Conservation (phyloP, 2,329 filamentous ascomycete genomes). For the Clarireedia homoeocarpa region DNA sequence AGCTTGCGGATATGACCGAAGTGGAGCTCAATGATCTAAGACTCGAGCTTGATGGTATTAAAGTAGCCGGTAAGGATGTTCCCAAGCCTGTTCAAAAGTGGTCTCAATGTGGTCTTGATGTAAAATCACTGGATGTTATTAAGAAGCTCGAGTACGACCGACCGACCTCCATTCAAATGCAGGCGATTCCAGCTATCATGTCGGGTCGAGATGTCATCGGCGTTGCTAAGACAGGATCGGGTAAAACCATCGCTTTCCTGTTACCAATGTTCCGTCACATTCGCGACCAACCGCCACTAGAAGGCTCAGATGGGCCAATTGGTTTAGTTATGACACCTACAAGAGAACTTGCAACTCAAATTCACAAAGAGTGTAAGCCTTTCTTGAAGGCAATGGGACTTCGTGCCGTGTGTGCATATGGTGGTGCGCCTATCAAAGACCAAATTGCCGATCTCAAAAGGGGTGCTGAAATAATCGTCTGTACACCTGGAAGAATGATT, state of each 20-base stretch:
- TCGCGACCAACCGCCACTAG: conserved; percentile 79
- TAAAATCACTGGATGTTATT: conserved; percentile 81
- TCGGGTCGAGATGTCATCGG: conserved; percentile 92
- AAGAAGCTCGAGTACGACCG: conserved; percentile 74
- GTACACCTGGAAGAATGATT: conserved; percentile 91
- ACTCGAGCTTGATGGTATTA: conserved; percentile 88
- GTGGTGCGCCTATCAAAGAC: conserved; percentile 91
- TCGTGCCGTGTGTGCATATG: conserved; percentile 85
- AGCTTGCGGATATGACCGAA: conserved; percentile 75
- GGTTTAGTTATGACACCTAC: conserved; percentile 89
- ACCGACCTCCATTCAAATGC: conserved; percentile 89
- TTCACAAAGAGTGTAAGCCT: conserved; percentile 88
- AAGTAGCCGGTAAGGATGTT: conserved; percentile 78
- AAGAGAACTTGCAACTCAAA: conserved; percentile 86
- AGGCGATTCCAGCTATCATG: conserved; percentile 92
- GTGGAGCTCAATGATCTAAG: conserved; percentile 76
- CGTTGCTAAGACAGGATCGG: conserved; percentile 94
- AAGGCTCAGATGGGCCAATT: conserved; percentile 79
- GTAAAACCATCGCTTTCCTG: conserved; percentile 92
- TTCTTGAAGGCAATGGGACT: conserved; percentile 83
- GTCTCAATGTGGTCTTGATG: conserved; percentile 87
- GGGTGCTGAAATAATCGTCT: conserved; percentile 90
- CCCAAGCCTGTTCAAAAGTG: conserved; percentile 94
- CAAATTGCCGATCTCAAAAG: conserved; percentile 96
- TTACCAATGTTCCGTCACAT: conserved; percentile 98